phyloP scores from a whole-genome alignment of 2,329 filamentous ascomycete genomes.

The Incumbomyces lentus region DNA sequence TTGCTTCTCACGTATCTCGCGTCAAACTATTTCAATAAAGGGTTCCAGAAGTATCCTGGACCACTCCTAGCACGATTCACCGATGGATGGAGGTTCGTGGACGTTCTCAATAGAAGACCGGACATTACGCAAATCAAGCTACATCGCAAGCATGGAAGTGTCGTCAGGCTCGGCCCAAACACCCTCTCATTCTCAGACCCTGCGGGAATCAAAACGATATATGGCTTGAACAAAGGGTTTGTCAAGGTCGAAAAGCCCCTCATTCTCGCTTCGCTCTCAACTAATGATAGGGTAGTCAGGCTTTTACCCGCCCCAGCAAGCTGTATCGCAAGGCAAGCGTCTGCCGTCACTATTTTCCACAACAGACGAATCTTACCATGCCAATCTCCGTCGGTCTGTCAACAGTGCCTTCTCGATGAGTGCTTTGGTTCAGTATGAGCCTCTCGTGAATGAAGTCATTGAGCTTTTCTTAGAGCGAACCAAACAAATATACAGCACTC shows the following conservation, averaged over 20 bases:
- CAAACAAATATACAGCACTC: constrained; percentile 41
- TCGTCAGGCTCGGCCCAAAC: constrained; percentile 68
- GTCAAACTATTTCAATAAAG: constrained; percentile 20
- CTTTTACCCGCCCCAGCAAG: constrained; percentile 71
- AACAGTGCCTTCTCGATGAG: constrained; percentile 53
- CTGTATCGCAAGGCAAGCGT: constrained; percentile 56
- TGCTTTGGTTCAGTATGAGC: constrained; percentile 39
- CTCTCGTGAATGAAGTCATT: constrained; percentile 66
- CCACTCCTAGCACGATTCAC: constrained; percentile 58
- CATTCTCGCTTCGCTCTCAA: neutral
- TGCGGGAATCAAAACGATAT: constrained; percentile 62
- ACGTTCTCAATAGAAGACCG: constrained; percentile 54
- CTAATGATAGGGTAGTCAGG: constrained; percentile 46
- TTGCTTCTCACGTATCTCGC: constrained; percentile 13
- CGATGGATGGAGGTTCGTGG: constrained; percentile 64
- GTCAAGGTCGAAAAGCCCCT: constrained; percentile 48
- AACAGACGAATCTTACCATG: constrained; percentile 61
- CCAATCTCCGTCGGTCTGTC: constrained; percentile 62
- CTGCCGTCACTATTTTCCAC: constrained; percentile 68
- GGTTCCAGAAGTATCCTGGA: constrained; percentile 49
- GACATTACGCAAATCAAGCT: constrained; percentile 59
- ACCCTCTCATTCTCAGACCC: constrained; percentile 63
- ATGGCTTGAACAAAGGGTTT: constrained; percentile 73
- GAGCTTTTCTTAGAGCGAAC: constrained; percentile 59
- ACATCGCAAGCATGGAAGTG: constrained; percentile 60